Conservation (phyloP, 495 filamentous ascomycete genomes). For the Aspergillus cristatus region DNA sequence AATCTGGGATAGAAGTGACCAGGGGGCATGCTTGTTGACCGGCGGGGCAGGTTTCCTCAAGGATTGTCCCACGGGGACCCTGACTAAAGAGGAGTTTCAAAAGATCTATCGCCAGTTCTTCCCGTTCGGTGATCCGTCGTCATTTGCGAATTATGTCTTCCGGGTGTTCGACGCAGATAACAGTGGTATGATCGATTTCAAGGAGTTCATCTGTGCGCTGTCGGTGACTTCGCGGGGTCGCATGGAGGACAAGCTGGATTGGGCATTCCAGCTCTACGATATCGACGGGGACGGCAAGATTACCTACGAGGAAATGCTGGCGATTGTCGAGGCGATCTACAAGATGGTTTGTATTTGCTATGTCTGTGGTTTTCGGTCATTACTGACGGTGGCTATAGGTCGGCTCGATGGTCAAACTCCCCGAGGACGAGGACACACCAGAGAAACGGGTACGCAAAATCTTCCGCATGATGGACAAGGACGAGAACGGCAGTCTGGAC, state of each 20-base stretch:
- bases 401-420: conserved; percentile 97
- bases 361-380: neutral
- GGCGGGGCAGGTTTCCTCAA: conserved; percentile 75
- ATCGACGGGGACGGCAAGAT: conserved; percentile 99
- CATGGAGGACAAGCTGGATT: conserved; percentile 99
- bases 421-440: conserved; percentile 96
- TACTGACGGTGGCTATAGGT: conserved; percentile 50
- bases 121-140: conserved; percentile 92
- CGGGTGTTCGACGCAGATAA: conserved; percentile 98
- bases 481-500: conserved; percentile 88
- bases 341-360: conserved; percentile 72
- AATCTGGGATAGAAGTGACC: neutral
- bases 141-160: conserved; percentile 98
- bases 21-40: neutral
- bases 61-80: conserved; percentile 91
- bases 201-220: conserved; percentile 97
- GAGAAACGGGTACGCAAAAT: conserved; percentile 98
- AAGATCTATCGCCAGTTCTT: conserved; percentile 99
- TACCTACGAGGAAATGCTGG: conserved; percentile 96
- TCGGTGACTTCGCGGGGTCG: conserved; percentile 95
- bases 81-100: conserved; percentile 97
- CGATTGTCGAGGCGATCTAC: conserved; percentile 98
- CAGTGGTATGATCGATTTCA: conserved; percentile 96
- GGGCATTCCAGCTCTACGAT: conserved; percentile 99
- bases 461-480: conserved; percentile 99